Evolutionary conservation across 352 stramenopile genomes (phyloP).

Genomic region (Bremia lactucae): DNA sequence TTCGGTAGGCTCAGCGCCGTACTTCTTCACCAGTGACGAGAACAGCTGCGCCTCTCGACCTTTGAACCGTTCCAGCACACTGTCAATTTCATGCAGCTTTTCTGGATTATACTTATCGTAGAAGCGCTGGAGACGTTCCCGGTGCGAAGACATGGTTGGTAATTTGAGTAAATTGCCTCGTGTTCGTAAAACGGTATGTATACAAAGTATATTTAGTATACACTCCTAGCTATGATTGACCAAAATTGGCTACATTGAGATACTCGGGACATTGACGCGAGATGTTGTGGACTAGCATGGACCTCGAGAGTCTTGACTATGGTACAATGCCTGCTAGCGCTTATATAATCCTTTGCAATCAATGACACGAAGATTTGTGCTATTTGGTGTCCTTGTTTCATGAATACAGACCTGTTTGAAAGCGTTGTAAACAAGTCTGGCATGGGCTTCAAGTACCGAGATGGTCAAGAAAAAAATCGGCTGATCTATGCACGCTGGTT

Average conservation of each 20-base stretch:
- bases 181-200: too few species aligned
- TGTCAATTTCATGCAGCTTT: constrained; percentile 78
- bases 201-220: constrained; percentile 1
- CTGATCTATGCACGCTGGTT: constrained; percentile 77
- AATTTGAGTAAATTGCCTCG: too few species aligned
- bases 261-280: constrained; percentile 10
- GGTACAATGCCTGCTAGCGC: constrained; percentile 22
- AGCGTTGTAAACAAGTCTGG: constrained; percentile 83
- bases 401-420: constrained; percentile 61
- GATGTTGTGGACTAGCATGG: constrained; percentile 56
- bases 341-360: too few species aligned
- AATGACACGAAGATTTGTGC: too few species aligned
- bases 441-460: constrained; percentile 70
- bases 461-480: constrained; percentile 70
- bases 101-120: constrained; percentile 80
- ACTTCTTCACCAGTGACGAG: constrained; percentile 71
- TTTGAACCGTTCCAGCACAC: constrained; percentile 70
- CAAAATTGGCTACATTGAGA: background rate
- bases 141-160: constrained; percentile 39
- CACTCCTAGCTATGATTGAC: background rate
- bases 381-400: background rate
- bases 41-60: constrained; percentile 68
- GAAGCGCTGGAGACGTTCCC: constrained; percentile 66
- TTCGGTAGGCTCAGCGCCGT: constrained; percentile 54
- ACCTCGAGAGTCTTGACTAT: constrained; percentile 80